Evolutionary conservation across 208 protist genomes (phyloP), one percentile per base, ranked within the genome.

Genomic region (Trypanosoma grayi): DNA sequence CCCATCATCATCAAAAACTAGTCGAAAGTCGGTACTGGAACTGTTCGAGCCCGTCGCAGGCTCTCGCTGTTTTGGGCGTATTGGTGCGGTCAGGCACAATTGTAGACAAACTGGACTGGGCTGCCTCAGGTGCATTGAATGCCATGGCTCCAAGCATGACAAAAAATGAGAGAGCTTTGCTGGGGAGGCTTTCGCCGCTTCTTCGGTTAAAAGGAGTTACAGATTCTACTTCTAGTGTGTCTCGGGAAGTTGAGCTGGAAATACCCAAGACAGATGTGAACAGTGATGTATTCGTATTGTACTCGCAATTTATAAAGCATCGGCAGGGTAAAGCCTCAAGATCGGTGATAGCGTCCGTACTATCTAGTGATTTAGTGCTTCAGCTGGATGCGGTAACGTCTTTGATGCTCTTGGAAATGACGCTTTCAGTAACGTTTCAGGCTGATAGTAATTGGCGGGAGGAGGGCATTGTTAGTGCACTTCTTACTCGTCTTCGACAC

Each of bases 61-160:
- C 83, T 6, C 62, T 90, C 14, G 63, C 76, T 2, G 76, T 85
- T 16, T 64, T 90, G 39, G 71, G 62, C 30, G 70, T 86, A 22
- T 57, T 90, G 22, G 47, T 72, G 9, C 66, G 79, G 36, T 86
- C 83, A 9, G 78, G 79, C 20, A 79, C 81, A 4, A 37, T 85
- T 1, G 47, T 90, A 7, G 74, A 81, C n/a, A 72, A 69, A 4
- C 55, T 90, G n/a, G 79, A 85, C 30, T 43, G 58, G 10, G 70
- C 73, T 4, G 75, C 77, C 0, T 67, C 57, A 30, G 64, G 41
- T 22, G 70, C 83, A 13, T 59, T 90, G 14, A 44, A 39, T 44
- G 73, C 56, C 28, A 79, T 86, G 79, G 44, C 70, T 7, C 76
- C 83, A 6, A 75, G 67, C n/a, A 85, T 90, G 76, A 90, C 83